Base-by-base conservation (phyloP, 164 flowering plant genomes). In the Vitis amurensis region DNA sequence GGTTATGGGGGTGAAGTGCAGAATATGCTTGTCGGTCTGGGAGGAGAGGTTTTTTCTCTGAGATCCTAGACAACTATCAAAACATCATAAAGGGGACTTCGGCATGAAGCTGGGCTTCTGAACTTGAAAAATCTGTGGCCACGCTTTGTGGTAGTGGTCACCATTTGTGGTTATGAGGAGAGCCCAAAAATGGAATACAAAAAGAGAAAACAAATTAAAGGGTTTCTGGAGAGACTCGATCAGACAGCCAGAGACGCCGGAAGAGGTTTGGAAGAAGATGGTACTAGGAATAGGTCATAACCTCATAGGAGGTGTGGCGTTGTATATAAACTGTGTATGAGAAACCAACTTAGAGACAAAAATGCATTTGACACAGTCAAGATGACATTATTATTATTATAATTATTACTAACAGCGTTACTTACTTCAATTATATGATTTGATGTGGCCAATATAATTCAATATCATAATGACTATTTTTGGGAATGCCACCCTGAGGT, bases 101-200 rank as follows among this genome's bases (percentile, higher is more conserved):
- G 31, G 69, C 44, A 37, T 14, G 67, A 63, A 59, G 63, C 29
- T 59, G 70, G 67, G 73, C 8, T 62, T 69, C 92, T 89, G 75
- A 88, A 91, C 59, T 91, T 89, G 89, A 91, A 89, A 73, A 86
- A 91, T 76, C 93, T 82, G 59, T 82, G 92, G 78, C 85, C 72
- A 66, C 82, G 82, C 76, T 77, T 84, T 68, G 80, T 4, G 44
- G 7, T 37, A 6, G 44, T 37, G 44, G 0, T 27, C 58, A 64
- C 78, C 89, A 87, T 88, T 82, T 84, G 87, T 74, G 84, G 81
- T 44, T 17, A 63, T 50, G 10, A 9, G 19, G 50, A 64, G 17
- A 58, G 67, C 12, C 19, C 13, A 63, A 17, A 19, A 58, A 56
- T 9, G 49, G 12, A 16, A 0, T 6, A 37, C 6, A 6, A 8